phyloP scores from a whole-genome alignment of 106 monocot species.

The Dendrobium catenatum region DNA sequence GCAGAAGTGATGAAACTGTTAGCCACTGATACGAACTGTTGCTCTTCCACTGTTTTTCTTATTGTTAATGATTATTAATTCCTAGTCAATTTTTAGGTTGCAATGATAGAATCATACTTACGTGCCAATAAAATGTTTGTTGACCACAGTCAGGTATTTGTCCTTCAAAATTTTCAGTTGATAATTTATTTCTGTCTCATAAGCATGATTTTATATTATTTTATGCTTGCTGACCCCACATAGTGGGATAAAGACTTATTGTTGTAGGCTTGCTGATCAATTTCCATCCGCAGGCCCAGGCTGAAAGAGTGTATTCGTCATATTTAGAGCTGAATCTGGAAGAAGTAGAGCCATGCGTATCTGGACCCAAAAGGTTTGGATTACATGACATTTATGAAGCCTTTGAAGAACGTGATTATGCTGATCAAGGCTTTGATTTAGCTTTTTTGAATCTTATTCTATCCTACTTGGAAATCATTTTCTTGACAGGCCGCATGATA shows the following conservation, averaged over 20 bases:
- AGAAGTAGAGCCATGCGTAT: conserved; percentile 83
- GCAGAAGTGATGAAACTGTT: conserved; percentile 93
- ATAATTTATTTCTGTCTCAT: background rate
- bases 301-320: conserved; percentile 74
- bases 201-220: background rate
- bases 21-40: conserved; percentile 11
- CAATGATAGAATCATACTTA: conserved; percentile 78
- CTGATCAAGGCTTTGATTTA: background rate
- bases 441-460: background rate
- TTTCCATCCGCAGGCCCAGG: conserved; percentile 45
- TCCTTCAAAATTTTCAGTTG: background rate
- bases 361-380: conserved; percentile 86
- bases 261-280: conserved; percentile 10
- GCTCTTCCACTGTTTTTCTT: conserved; percentile 7
- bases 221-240: conserved; percentile 9
- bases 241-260: no score
- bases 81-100: conserved; percentile 36
- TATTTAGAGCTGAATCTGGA: conserved; percentile 78
- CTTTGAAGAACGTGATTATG: background rate
- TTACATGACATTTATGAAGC: conserved; percentile 5
- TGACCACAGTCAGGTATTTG: conserved; percentile 53
- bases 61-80: background rate
- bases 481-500: conserved; percentile 39
- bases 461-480: conserved; percentile 4
- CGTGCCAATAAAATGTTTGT: conserved; percentile 83